Evolutionary conservation across 1,284 basidiomycete species (phyloP).

Genomic region (Puccinia brachypodii): DNA sequence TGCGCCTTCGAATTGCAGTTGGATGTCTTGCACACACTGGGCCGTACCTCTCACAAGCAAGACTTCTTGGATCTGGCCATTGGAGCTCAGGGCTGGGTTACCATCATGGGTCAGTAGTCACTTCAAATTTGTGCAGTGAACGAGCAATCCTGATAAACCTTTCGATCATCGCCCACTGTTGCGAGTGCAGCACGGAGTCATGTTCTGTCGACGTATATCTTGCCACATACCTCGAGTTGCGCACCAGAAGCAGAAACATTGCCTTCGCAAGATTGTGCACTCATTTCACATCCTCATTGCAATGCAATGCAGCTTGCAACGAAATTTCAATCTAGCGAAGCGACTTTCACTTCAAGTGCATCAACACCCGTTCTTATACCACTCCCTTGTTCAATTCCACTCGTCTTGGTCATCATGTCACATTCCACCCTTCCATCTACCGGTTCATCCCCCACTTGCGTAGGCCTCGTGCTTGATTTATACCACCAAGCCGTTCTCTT

Average conservation of each 20-base stretch:
- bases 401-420: constrained; percentile 20
- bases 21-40: not conserved
- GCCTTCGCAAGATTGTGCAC: not conserved
- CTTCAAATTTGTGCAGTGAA: not conserved
- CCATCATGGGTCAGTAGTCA: constrained; percentile 39
- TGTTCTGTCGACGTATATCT: constrained; percentile 4
- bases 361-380: constrained; percentile 12
- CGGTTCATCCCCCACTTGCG: constrained; percentile 2
- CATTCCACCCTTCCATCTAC: not conserved
- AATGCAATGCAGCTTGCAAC: constrained; percentile 14
- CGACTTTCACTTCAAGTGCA: not conserved
- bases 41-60: not conserved
- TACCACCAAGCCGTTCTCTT: constrained; percentile 37
- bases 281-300: constrained; percentile 15
- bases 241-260: not conserved
- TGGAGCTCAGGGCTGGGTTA: constrained; percentile 35
- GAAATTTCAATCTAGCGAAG: not conserved
- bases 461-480: constrained; percentile 22
- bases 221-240: not conserved
- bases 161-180: not conserved
- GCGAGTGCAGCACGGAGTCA: constrained; percentile 6
- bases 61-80: constrained; percentile 36
- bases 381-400: constrained; percentile 2
- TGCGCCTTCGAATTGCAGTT: constrained; percentile 5
- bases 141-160: not conserved